Percentiles rank a stretch among this genome's conserved stretches.
Evolutionary conservation across 1,284 basidiomycete species (phyloP).

Genomic region (Schizophyllum amplum): DNA sequence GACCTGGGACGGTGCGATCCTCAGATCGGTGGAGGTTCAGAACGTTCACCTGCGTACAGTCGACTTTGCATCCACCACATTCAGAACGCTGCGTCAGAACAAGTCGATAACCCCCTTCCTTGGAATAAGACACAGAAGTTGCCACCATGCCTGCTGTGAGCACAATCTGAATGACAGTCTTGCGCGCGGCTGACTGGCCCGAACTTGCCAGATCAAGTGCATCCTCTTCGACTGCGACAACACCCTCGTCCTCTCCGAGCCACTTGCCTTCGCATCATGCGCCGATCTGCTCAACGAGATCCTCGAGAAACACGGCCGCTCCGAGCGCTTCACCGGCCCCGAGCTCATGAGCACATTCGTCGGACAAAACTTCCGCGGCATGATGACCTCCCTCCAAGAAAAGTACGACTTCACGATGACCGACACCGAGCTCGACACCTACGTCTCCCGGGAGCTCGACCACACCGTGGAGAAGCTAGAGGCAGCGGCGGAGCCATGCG

Average conservation of each 20-base stretch:
- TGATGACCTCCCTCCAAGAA: conserved; percentile 18
- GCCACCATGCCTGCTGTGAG: neutral
- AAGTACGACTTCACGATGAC: conserved; percentile 15
- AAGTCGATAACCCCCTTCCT: no score
- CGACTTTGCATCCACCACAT: no score
- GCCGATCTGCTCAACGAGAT: conserved; percentile 20
- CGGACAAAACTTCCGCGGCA: conserved; percentile 22
- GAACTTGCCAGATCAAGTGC: neutral
- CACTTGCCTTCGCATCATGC: conserved; percentile 20
- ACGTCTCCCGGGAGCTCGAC: conserved; percentile 19
- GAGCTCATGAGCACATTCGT: conserved; percentile 19
- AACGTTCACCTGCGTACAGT: no score
- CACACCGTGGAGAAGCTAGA: conserved; percentile 17
- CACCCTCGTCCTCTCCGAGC: conserved; percentile 20
- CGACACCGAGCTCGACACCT: conserved; percentile 13
- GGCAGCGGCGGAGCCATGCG: conserved; percentile 15
- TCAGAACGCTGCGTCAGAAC: no score
- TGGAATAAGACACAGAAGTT: no score
- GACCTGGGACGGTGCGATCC: no score
- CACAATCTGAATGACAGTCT: neutral
- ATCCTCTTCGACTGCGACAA: conserved; percentile 22
- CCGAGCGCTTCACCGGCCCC: conserved; percentile 17
- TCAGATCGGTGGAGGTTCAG: no score
- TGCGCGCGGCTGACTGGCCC: neutral
- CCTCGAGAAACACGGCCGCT: conserved; percentile 13